Base-by-base conservation (phyloP, 2,329 filamentous ascomycete genomes). In the Ophiosphaerella korrae region DNA sequence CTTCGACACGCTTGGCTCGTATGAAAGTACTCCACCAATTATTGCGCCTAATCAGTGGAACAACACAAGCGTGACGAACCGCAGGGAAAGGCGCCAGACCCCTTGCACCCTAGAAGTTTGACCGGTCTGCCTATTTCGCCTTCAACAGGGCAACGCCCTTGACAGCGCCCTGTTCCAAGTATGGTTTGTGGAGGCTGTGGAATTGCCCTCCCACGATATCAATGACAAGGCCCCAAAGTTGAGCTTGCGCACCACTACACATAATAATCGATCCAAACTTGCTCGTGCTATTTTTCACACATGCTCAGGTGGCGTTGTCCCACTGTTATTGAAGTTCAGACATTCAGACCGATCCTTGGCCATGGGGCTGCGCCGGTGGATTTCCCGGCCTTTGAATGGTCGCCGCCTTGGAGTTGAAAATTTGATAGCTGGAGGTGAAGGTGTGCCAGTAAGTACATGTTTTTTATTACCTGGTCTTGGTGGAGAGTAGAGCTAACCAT, bases 351-450 rank as follows among this genome's bases (percentile, higher is more conserved):
- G 31, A 21, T 21, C 18, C 18, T 4, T 32, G 18, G 42, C 31
- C 8, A 64, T 64, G 68, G 68, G 68, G 33, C 55, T 70, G 12
- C 66, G 62, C 13, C 69, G 67, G 29, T 71, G 68, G 68, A 45
- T 70, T 14, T 54, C 57, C 31, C 66, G 66, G 5, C 68, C 67
- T 33, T 65, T 69, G 52, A 63, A 59, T 37, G 66, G 68, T 16
- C 65, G 58, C 11, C 62, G 63, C 21, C 43, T 71, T 23, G 68
- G 68, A 23, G 57, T 71, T 2, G 60, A 66, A 47, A 66, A 71
- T 37, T 50, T 71, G n/a, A 69, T 64, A 12, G 60, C 58, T 29
- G 68, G 68, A n/a, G 66, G 65, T 37, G 61, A 66, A 44, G 65
- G 66, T 35, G 57, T 71, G 44, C 67, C 68, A 6, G 68, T 70